Conservation (phyloP, 2,329 filamentous ascomycete species). For the Tolypocladium ophioglossoides region DNA sequence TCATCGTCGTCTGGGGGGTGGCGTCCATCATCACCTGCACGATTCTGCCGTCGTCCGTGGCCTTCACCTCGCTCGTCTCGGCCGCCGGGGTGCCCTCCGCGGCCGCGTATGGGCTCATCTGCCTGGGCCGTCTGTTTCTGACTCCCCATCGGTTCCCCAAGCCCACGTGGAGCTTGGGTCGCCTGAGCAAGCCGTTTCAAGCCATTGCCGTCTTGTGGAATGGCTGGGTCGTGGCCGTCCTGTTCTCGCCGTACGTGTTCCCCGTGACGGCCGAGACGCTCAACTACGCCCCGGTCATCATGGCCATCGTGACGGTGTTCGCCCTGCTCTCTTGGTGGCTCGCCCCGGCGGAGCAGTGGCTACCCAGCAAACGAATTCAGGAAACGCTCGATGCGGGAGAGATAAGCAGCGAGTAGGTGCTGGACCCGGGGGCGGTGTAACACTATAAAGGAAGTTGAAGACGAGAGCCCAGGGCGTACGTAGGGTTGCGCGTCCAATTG, state of each 20-base stretch:
- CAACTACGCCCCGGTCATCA: constrained; percentile 41
- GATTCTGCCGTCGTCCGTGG: constrained; percentile 42
- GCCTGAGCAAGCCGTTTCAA: constrained; percentile 33
- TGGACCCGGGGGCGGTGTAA: background rate
- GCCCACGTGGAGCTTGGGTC: constrained; percentile 33
- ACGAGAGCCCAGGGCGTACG: no score
- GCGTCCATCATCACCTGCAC: constrained; percentile 46
- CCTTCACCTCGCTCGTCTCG: constrained; percentile 43
- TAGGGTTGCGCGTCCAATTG: no score
- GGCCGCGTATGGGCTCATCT: constrained; percentile 41
- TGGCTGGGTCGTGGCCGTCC: constrained; percentile 35
- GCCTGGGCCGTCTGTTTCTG: constrained; percentile 33
- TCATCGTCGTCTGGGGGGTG: constrained; percentile 46
- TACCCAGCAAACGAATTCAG: background rate
- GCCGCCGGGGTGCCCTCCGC: constrained; percentile 41
- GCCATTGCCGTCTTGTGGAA: constrained; percentile 37
- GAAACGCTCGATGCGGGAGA: background rate
- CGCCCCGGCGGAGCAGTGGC: background rate
- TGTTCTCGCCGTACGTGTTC: constrained; percentile 34
- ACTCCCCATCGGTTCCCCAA: constrained; percentile 32
- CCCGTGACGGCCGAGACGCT: constrained; percentile 30
- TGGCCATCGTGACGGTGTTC: constrained; percentile 34
- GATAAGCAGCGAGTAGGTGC: background rate
- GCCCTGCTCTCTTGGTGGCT: constrained; percentile 12
- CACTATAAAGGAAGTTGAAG: no score